These are phyloP conservation scores for Bromus sterilis DNA, from an alignment of 176 grass and related monocot species.

Conservation along the genomic window DNA sequence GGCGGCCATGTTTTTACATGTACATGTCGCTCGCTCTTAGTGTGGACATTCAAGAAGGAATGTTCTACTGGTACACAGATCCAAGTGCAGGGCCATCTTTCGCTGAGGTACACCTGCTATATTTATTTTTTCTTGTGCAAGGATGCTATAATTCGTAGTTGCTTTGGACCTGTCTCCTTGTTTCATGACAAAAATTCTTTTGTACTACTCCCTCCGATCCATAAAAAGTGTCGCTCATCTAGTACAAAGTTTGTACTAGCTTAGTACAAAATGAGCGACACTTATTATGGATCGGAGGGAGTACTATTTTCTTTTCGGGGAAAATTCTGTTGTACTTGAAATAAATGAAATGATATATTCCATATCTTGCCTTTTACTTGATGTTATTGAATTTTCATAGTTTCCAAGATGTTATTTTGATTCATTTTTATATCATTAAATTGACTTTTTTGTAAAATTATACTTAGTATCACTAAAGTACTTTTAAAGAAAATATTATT, in stretches of 20 bases:
- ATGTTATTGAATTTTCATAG: not conserved
- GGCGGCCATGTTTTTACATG: conserved; percentile 88
- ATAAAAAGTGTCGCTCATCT: too few species aligned
- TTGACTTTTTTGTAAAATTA: not conserved
- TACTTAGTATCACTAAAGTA: not conserved
- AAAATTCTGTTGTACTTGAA: not conserved
- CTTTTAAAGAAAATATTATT: not conserved
- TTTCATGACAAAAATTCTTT: not conserved
- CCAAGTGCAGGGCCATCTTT: conserved; percentile 59
- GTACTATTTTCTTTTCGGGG: not conserved
- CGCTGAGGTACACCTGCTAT: conserved; percentile 43
- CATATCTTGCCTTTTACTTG: not conserved
- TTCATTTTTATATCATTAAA: not conserved
- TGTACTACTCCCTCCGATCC: too few species aligned
- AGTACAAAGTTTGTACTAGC: too few species aligned
- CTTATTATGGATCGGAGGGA: too few species aligned
- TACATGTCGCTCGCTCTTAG: conserved; percentile 69
- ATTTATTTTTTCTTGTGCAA: not conserved
- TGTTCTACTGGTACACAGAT: conserved; percentile 95
- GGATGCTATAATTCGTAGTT: not conserved
- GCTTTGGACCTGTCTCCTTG: not conserved
- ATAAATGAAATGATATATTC: not conserved
- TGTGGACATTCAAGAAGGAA: conserved; percentile 91
- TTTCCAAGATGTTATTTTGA: not conserved
- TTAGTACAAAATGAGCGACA: too few species aligned